A percentile compares a stretch with the other conserved stretches of the same genome.
These are phyloP conservation scores for Apiotrichum gamsii DNA, from an alignment of 1,284 basidiomycete genomes.

Conservation along the genomic window DNA sequence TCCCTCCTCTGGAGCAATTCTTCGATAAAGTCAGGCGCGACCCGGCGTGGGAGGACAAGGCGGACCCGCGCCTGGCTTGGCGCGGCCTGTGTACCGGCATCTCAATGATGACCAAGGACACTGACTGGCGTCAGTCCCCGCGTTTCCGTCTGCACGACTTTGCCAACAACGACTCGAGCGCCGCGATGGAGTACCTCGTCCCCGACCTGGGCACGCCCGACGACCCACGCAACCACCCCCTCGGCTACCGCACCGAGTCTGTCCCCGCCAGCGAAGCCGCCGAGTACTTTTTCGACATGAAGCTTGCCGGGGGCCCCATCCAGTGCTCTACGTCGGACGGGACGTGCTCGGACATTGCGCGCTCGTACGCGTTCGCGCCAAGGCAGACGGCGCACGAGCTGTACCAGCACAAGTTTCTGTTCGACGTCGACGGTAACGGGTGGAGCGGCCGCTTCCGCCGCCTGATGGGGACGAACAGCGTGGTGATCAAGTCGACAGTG, in stretches of 20 bases:
- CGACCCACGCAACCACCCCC: constrained; percentile 11
- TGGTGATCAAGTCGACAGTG: constrained; percentile 50
- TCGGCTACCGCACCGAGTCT: constrained; percentile 21
- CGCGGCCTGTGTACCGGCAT: constrained; percentile 49
- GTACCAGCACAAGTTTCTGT: constrained; percentile 47
- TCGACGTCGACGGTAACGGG: constrained; percentile 51
- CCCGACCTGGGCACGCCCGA: constrained; percentile 21
- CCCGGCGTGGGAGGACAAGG: constrained; percentile 48
- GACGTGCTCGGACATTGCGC: constrained; percentile 40
- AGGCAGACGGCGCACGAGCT: constrained; percentile 26
- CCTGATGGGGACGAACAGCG: constrained; percentile 48
- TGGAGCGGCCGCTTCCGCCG: constrained; percentile 45
- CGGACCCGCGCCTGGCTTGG: constrained; percentile 45
- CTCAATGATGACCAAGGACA: constrained; percentile 44
- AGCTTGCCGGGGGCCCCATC: constrained; percentile 36
- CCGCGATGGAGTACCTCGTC: constrained; percentile 17
- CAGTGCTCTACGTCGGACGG: constrained; percentile 43
- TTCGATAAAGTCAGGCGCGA: constrained; percentile 40
- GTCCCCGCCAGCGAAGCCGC: constrained; percentile 14
- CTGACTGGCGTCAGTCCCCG: constrained; percentile 48
- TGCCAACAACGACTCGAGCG: constrained; percentile 37
- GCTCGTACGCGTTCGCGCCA: constrained; percentile 21
- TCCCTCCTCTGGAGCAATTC: constrained; percentile 51
- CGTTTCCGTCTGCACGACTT: constrained; percentile 48
- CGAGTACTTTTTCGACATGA: constrained; percentile 42